Evolutionary conservation across 129 eudicot species (phyloP).

Genomic region (Arctium lappa): DNA sequence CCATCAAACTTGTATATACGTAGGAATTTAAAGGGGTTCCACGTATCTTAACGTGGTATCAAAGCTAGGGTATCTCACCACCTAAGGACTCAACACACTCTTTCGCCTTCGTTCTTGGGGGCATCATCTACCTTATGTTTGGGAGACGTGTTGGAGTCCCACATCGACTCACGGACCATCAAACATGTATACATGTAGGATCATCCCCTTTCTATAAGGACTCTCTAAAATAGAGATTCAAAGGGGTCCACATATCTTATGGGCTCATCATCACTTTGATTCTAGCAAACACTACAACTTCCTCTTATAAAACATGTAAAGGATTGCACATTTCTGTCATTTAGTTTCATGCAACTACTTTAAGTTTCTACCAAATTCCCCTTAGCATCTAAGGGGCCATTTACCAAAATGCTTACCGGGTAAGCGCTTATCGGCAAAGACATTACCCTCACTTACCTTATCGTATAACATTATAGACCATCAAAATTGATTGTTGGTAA

Average conservation of each 20-base stretch:
- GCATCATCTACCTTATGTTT: too few relatives aligned
- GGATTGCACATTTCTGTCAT: not conserved
- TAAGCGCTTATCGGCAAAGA: too few relatives aligned
- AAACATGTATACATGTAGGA: too few relatives aligned
- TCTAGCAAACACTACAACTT: not conserved
- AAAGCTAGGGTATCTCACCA: not conserved
- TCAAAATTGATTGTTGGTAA: too few relatives aligned
- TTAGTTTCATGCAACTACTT: conserved; percentile 2
- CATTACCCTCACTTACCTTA: too few relatives aligned
- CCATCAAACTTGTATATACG: not conserved
- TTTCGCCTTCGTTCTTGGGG: too few relatives aligned
- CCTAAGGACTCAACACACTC: not conserved
- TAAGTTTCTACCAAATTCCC: not conserved
- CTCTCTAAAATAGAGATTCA: too few relatives aligned
- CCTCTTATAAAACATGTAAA: not conserved
- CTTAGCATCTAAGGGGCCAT: not conserved
- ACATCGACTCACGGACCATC: too few relatives aligned
- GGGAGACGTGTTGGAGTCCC: too few relatives aligned
- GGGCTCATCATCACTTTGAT: not conserved
- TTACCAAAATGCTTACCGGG: too few relatives aligned
- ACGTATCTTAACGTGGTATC: not conserved
- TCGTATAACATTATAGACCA: too few relatives aligned
- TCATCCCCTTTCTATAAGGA: too few relatives aligned
- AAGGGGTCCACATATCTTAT: not conserved
- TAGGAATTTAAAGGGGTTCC: not conserved